Evolutionary conservation across 2,329 filamentous ascomycete genomes (phyloP).

Genomic region (Cryphonectria naterciae): DNA sequence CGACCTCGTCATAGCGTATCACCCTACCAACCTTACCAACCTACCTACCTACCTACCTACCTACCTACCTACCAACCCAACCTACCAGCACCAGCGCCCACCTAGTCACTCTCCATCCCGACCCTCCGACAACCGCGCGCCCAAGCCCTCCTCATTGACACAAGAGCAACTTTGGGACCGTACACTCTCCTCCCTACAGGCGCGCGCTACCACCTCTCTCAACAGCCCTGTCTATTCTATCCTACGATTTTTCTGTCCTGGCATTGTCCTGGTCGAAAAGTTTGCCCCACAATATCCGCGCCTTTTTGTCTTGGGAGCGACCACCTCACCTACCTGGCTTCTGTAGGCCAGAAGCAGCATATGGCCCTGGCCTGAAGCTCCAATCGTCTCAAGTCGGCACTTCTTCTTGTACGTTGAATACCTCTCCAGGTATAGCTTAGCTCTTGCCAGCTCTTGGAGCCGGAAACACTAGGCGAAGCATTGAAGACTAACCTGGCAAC

Average conservation of each 20-base stretch:
- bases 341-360: conserved; percentile 7
- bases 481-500: conserved; percentile 23
- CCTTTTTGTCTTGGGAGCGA: neutral
- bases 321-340: neutral
- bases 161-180: conserved; percentile 10
- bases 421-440: conserved; percentile 19
- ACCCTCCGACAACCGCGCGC: conserved; percentile 24
- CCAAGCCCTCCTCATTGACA: conserved; percentile 20
- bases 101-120: conserved; percentile 17
- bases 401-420: conserved; percentile 26
- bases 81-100: conserved; percentile 15
- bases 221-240: neutral
- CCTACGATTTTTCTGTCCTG: neutral
- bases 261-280: neutral
- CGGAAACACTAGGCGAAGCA: conserved; percentile 9
- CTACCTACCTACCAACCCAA: conserved; percentile 1
- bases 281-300: neutral
- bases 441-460: conserved; percentile 14
- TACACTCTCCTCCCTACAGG: conserved; percentile 4
- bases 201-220: neutral
- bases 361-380: conserved; percentile 20
- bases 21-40: conserved; percentile 7
- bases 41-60: neutral
- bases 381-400: conserved; percentile 19
- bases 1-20: conserved; percentile 18